phyloP scores from a whole-genome alignment of 345 rosid genomes.

The Adansonia digitata region DNA sequence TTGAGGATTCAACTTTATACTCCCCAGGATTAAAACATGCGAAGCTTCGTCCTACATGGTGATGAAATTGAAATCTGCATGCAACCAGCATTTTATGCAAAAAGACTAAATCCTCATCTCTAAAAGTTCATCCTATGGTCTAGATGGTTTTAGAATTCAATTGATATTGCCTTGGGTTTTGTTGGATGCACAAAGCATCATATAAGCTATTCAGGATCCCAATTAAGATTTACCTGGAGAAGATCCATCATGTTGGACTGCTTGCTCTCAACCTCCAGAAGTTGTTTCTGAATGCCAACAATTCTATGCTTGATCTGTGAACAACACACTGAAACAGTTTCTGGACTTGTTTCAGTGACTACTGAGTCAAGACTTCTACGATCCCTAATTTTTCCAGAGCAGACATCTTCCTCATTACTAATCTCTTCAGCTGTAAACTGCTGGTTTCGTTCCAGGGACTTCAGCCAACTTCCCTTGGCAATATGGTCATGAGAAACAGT shows the following conservation, averaged over 20 bases:
- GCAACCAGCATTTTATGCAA: neutral
- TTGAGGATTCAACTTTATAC: neutral
- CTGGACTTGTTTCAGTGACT: slow-evolving; percentile 58
- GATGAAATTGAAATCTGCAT: neutral
- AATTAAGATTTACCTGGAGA: slow-evolving; percentile 56
- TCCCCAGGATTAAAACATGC: neutral
- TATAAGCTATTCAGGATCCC: too few species aligned
- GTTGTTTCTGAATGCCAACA: slow-evolving; percentile 68
- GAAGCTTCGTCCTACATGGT: neutral
- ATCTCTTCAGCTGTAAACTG: slow-evolving; percentile 42
- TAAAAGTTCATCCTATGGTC: neutral
- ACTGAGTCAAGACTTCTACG: slow-evolving; percentile 69
- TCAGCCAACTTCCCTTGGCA: slow-evolving; percentile 32
- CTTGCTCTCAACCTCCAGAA: slow-evolving; percentile 67
- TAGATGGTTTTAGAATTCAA: neutral
- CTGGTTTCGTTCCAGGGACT: slow-evolving; percentile 38
- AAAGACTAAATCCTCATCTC: neutral
- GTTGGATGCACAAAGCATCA: too few species aligned
- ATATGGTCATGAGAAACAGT: slow-evolving; percentile 44
- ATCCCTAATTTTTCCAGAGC: slow-evolving; percentile 43
- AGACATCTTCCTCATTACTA: slow-evolving; percentile 39
- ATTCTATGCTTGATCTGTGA: slow-evolving; percentile 58
- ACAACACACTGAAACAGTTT: slow-evolving; percentile 46
- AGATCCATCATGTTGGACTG: slow-evolving; percentile 68
- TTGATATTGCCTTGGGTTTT: neutral